Evolutionary conservation across 2,329 filamentous ascomycete genomes (phyloP).

Genomic region (Mycosphaerella sp.): DNA sequence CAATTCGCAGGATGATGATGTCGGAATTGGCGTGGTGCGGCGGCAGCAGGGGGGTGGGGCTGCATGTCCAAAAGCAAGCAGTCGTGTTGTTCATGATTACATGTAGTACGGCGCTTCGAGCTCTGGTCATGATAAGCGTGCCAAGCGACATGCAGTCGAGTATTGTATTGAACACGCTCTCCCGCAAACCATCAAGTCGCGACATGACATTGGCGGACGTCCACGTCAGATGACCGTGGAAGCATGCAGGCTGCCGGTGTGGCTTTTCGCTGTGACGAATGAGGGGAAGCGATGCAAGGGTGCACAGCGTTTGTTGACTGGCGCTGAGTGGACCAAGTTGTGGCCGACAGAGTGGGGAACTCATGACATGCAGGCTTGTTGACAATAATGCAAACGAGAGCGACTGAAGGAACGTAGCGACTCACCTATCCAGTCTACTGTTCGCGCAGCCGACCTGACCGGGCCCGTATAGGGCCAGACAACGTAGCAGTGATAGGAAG

Average conservation of each 20-base stretch:
- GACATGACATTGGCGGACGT: slow-evolving; percentile 26
- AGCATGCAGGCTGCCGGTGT: slow-evolving; percentile 20
- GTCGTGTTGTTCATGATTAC: background rate
- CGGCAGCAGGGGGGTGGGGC: background rate
- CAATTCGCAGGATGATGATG: background rate
- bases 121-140: slow-evolving; percentile 15
- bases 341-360: slow-evolving; percentile 3
- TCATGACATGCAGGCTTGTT: slow-evolving; percentile 2
- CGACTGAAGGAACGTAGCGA: slow-evolving; percentile 30
- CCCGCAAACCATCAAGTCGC: slow-evolving; percentile 7
- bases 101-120: slow-evolving; percentile 6
- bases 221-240: slow-evolving; percentile 19
- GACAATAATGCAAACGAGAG: slow-evolving; percentile 15
- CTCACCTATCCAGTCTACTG: slow-evolving; percentile 86
- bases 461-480: slow-evolving; percentile 65
- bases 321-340: slow-evolving; percentile 2
- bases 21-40: background rate
- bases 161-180: slow-evolving; percentile 14
- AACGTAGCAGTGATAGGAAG: slow-evolving; percentile 67
- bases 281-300: slow-evolving; percentile 12
- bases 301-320: slow-evolving; percentile 1
- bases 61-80: slow-evolving; percentile 4
- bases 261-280: slow-evolving; percentile 20
- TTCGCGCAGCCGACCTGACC: slow-evolving; percentile 68
- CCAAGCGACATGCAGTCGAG: slow-evolving; percentile 16